Conservation (phyloP, 73 alveolate genomes). For the Effrenium voratum region DNA sequence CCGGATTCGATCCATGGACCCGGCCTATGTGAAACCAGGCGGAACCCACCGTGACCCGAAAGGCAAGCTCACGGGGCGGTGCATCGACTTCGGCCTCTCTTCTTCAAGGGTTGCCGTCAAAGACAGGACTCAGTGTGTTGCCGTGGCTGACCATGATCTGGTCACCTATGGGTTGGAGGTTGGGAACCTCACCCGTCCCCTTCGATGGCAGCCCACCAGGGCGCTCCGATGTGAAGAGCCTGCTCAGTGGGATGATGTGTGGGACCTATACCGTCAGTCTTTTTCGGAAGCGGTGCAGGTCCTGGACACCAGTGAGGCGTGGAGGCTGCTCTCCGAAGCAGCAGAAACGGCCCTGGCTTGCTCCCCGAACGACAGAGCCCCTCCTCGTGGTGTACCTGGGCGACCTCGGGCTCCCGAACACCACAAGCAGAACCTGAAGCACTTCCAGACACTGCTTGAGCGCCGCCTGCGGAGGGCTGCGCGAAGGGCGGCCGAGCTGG, state of each 20-base stretch:
- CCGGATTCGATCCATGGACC: neutral
- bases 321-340: neutral
- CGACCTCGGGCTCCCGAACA: neutral
- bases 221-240: neutral
- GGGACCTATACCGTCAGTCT: neutral
- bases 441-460: neutral
- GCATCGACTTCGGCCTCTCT: conserved; percentile 15
- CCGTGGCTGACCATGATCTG: conserved; percentile 1
- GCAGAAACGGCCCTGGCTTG: neutral
- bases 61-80: neutral
- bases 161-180: neutral
- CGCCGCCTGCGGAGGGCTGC: neutral
- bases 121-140: neutral
- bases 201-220: neutral
- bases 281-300: neutral
- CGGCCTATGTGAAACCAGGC: neutral
- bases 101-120: neutral
- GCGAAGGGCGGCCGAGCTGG: too few species aligned
- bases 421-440: neutral
- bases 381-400: neutral
- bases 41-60: conserved; percentile 5
- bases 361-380: neutral
- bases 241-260: neutral
- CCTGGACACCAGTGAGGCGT: neutral
- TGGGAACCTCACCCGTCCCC: too few species aligned